Evolutionary conservation across 2,329 filamentous ascomycete species (phyloP).

Genomic region (Penicillium fuscoglaucum): DNA sequence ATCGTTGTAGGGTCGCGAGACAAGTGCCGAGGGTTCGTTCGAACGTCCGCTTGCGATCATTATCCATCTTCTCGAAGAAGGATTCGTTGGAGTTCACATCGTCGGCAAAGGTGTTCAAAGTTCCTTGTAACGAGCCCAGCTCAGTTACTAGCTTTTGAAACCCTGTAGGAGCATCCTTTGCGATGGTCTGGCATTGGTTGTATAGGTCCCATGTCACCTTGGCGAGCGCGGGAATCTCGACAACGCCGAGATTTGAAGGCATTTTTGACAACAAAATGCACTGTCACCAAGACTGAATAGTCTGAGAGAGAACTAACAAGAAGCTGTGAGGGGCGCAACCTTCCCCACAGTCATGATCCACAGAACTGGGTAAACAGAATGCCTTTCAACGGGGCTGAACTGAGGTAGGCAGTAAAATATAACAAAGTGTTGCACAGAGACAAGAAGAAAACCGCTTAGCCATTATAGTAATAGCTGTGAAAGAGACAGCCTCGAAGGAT

Average conservation of each 20-base stretch:
- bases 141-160: conserved; percentile 32
- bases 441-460: background rate
- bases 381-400: background rate
- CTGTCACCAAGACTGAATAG: no score
- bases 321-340: background rate
- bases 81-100: conserved; percentile 26
- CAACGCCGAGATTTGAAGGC: conserved; percentile 20
- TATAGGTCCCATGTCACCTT: conserved; percentile 33
- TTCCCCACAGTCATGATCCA: background rate
- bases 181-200: conserved; percentile 28
- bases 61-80: conserved; percentile 25
- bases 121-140: conserved; percentile 30
- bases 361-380: background rate
- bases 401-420: background rate
- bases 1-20: conserved; percentile 24
- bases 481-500: conserved; percentile 4
- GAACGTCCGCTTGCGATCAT: conserved; percentile 25
- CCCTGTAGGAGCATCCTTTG: conserved; percentile 31
- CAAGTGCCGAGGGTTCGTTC: conserved; percentile 28
- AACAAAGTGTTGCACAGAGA: background rate
- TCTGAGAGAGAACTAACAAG: background rate
- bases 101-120: conserved; percentile 25
- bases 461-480: background rate
- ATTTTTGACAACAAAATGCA: conserved; percentile 16
- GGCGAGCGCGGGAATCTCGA: conserved; percentile 28